These are phyloP conservation scores for Pseudopediastrum boryanum DNA, from an alignment of 139 green algal genomes.

Conservation along the genomic window DNA sequence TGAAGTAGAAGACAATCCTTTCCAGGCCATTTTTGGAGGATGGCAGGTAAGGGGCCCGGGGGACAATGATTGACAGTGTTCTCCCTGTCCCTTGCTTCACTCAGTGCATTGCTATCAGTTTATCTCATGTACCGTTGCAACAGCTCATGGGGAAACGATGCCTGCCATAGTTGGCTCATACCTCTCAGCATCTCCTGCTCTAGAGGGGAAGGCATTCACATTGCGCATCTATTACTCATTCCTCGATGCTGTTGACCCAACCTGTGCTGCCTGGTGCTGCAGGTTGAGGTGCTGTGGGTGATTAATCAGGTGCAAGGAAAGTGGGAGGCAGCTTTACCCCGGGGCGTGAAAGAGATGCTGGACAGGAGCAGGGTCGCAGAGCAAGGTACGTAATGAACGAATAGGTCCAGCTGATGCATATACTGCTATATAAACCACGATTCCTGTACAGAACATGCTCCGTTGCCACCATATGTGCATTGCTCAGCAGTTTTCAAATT, in stretches of 20 bases:
- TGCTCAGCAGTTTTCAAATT: too few relatives aligned
- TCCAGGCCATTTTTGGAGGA: constrained; percentile 32
- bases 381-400: too few relatives aligned
- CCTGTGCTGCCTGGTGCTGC: too few relatives aligned
- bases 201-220: background rate
- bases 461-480: too few relatives aligned
- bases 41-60: constrained; percentile 23
- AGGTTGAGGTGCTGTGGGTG: constrained; percentile 47
- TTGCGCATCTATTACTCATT: too few relatives aligned
- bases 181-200: background rate
- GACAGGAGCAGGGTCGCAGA: background rate
- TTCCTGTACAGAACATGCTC: too few relatives aligned
- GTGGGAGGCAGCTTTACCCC: constrained; percentile 36
- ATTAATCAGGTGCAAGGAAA: constrained; percentile 18
- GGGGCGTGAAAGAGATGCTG: constrained; percentile 27
- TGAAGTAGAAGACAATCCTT: constrained; percentile 35
- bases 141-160: background rate
- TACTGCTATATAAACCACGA: too few relatives aligned
- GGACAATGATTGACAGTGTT: too few relatives aligned
- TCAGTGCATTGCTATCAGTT: background rate
- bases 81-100: too few relatives aligned
- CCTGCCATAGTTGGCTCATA: background rate
- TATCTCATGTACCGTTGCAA: background rate
- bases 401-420: too few relatives aligned
- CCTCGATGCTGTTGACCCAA: too few relatives aligned